Evolutionary conservation across 1,284 basidiomycete species (phyloP), one percentile per base, ranked within the genome.

Genomic region (Trametes polyzona): DNA sequence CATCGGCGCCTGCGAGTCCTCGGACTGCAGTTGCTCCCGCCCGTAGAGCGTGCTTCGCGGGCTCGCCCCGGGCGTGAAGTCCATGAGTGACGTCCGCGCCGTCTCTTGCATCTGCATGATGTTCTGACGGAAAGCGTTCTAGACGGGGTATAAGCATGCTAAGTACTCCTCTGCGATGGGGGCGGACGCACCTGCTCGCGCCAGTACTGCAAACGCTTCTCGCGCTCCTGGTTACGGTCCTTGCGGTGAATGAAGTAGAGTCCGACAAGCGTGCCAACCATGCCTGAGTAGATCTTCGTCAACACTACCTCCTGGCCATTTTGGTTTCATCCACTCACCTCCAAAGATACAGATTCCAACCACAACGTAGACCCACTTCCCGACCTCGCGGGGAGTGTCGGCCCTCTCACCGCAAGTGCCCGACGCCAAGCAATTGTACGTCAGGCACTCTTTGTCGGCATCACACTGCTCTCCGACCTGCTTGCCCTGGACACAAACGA

Each of bases 201-300:
- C 87, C 92, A 94, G 74, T 95, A 94, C 66, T 93, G 88, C 48
- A 87, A 75, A 63, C 92, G 86, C 73, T 88, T 91, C 74, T 90
- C 86, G 48, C 90, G 86, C 68, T 93, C 91, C 59, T 78, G 74
- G 48, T 87, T 86, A 66, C 92, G 84, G 61, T 88, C 81, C 59
- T 83, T 83, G 26, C 83, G 76, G 68, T 94, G 93, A 11, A 90
- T 64, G 65, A 87, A 78, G 75, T 85, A 92, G 32, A 95, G 76
- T 5, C 80, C 79, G 39, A 83, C 72, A 43, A 93, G 77, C 4
- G 88, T 89, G 27, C 80, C 87, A 56, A 83, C 74, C 78, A 93
- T 90, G 41, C 87, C 90, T 91, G 52, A 8, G n/a, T 24, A n/a
- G 4, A 19, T 3, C 12, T 10, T 14, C 9, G 21, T 27, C 0